Conservation (phyloP, 352 stramenopile genomes). For the Phytophthora multivora region DNA sequence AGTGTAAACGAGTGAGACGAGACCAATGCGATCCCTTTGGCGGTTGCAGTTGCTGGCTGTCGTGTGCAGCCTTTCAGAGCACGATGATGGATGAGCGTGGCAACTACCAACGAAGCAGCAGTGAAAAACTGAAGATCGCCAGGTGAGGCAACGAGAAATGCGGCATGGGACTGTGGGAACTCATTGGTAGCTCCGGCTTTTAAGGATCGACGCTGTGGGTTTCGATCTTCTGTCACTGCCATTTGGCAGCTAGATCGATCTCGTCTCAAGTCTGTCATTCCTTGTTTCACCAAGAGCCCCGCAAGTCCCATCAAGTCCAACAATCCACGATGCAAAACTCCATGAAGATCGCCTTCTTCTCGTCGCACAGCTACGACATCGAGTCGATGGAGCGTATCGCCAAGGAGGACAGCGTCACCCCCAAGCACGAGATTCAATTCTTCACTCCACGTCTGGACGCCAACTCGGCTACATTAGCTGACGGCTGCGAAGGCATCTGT, state of each 20-base stretch:
- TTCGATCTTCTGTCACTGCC: neutral
- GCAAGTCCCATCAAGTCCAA: neutral
- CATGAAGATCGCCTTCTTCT: slow-evolving; percentile 84
- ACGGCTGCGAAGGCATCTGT: slow-evolving; percentile 63
- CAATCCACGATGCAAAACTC: slow-evolving; percentile 20
- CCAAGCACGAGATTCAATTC: slow-evolving; percentile 60
- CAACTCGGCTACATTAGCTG: slow-evolving; percentile 56
- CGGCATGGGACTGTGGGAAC: neutral
- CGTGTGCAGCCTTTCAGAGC: neutral
- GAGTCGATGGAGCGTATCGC: slow-evolving; percentile 54
- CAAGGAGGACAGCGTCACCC: slow-evolving; percentile 45
- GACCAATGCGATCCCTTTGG: neutral
- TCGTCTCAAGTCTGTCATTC: slow-evolving; percentile 15
- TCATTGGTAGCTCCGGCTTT: neutral
- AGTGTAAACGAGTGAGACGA: neutral
- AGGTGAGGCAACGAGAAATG: neutral
- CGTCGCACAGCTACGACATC: slow-evolving; percentile 74
- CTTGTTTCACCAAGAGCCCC: slow-evolving; percentile 24
- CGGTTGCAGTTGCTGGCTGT: neutral
- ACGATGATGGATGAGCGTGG: slow-evolving; percentile 2
- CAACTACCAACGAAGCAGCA: neutral
- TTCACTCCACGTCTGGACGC: slow-evolving; percentile 55
- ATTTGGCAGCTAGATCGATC: neutral
- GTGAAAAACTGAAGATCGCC: neutral
- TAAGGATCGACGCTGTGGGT: too few species aligned